phyloP scores from a whole-genome alignment of 2,329 filamentous ascomycete genomes.

The Hymenoscyphus fructigenus region DNA sequence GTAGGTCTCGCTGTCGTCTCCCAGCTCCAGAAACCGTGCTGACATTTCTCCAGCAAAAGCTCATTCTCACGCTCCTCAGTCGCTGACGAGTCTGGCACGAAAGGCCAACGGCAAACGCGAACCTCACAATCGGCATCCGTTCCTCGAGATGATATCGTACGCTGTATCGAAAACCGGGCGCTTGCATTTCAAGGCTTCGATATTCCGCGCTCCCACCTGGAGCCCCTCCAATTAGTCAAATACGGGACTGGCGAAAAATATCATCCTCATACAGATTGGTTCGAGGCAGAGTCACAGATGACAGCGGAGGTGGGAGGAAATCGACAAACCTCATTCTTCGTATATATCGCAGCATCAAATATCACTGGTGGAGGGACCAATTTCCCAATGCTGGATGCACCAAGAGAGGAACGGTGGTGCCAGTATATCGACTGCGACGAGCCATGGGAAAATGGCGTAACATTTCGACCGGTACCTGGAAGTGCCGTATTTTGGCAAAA shows the following conservation, averaged over 20 bases:
- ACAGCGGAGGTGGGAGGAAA: constrained; percentile 23
- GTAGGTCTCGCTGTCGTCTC: constrained; percentile 36
- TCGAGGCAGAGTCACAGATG: constrained; percentile 16
- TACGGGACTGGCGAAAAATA: constrained; percentile 59
- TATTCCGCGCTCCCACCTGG: constrained; percentile 52
- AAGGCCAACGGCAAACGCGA: constrained; percentile 45
- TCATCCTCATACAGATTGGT: constrained; percentile 58
- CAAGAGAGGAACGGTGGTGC: constrained; percentile 47
- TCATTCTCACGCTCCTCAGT: constrained; percentile 45
- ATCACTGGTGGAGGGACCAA: constrained; percentile 56
- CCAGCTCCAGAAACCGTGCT: constrained; percentile 1
- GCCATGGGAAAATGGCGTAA: constrained; percentile 43
- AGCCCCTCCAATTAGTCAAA: constrained; percentile 57
- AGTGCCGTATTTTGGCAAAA: constrained; percentile 64
- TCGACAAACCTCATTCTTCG: constrained; percentile 55
- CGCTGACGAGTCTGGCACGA: constrained; percentile 46
- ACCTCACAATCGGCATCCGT: constrained; percentile 49
- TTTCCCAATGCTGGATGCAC: constrained; percentile 49
- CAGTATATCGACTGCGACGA: constrained; percentile 53
- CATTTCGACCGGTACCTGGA: constrained; percentile 54
- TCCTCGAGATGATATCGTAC: constrained; percentile 45
- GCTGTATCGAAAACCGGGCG: constrained; percentile 57
- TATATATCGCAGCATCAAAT: constrained; percentile 50
- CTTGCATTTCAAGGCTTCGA: constrained; percentile 56
- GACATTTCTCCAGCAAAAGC: constrained; percentile 17